These are phyloP conservation scores for Tricholoma bakamatsutake DNA, from an alignment of 768 basidiomycete species.

Conservation along the genomic window DNA sequence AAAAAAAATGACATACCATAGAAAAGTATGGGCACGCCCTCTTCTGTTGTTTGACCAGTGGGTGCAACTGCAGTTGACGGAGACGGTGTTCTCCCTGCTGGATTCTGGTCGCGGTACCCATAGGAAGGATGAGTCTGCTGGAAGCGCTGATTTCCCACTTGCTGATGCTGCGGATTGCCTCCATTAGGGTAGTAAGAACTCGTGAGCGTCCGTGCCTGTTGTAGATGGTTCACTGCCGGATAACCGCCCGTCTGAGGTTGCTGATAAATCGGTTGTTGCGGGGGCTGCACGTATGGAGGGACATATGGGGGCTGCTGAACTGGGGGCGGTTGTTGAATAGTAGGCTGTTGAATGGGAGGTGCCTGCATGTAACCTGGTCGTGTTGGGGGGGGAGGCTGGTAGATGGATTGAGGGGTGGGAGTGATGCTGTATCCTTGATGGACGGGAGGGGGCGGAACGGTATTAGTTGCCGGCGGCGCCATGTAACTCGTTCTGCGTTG, in stretches of 20 bases:
- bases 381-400: slow-evolving; percentile 28
- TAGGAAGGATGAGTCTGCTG: slow-evolving; percentile 27
- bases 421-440: slow-evolving; percentile 31
- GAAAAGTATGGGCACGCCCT: slow-evolving; percentile 78
- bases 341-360: slow-evolving; percentile 15
- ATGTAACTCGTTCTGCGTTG: slow-evolving; percentile 32
- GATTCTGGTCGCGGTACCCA: slow-evolving; percentile 38
- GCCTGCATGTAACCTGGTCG: slow-evolving; percentile 30
- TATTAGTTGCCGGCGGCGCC: slow-evolving; percentile 15
- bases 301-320: slow-evolving; percentile 10
- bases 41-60: slow-evolving; percentile 78
- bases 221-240: slow-evolving; percentile 20
- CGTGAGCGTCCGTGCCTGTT: slow-evolving; percentile 19
- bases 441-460: slow-evolving; percentile 27
- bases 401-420: slow-evolving; percentile 33
- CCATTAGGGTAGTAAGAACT: slow-evolving; percentile 6
- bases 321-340: slow-evolving; percentile 7
- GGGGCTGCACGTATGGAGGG: slow-evolving; percentile 13
- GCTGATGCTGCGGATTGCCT: slow-evolving; percentile 22
- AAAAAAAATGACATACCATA: slow-evolving; percentile 58
- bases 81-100: slow-evolving; percentile 44
- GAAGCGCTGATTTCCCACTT: slow-evolving; percentile 15
- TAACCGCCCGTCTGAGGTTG: slow-evolving; percentile 15
- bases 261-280: slow-evolving; percentile 20
- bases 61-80: slow-evolving; percentile 39